Conservation (phyloP, 768 basidiomycete genomes). For the Tylopilus rubrobrunneus region DNA sequence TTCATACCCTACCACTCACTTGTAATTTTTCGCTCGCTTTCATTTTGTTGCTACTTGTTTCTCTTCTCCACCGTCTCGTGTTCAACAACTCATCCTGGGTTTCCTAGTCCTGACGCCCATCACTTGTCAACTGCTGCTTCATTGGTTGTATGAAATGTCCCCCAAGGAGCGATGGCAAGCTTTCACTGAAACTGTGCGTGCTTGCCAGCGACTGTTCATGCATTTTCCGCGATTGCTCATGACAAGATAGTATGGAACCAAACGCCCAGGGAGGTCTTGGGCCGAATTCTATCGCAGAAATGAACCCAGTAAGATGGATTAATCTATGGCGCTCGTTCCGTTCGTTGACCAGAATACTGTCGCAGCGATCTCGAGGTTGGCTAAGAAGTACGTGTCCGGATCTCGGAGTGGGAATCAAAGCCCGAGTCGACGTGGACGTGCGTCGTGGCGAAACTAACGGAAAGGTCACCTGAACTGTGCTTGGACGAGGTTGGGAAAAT, state of each 20-base stretch:
- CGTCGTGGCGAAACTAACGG: slow-evolving; percentile 21
- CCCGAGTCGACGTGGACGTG: slow-evolving; percentile 15
- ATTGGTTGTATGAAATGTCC: slow-evolving; percentile 22
- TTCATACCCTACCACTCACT: slow-evolving; percentile 29
- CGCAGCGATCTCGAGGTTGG: slow-evolving; percentile 25
- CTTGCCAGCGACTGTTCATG: neutral
- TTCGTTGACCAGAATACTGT: slow-evolving; percentile 3
- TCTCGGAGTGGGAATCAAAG: slow-evolving; percentile 7
- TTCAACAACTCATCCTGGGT: slow-evolving; percentile 19
- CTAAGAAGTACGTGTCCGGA: slow-evolving; percentile 22
- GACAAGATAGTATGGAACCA: slow-evolving; percentile 42
- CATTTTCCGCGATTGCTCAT: neutral
- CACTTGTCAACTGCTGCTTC: slow-evolving; percentile 15
- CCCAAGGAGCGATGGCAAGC: slow-evolving; percentile 51
- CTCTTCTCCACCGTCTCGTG: slow-evolving; percentile 4
- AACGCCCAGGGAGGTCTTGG: slow-evolving; percentile 55
- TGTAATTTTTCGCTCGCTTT: slow-evolving; percentile 19
- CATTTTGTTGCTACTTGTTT: neutral
- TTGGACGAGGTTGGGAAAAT: slow-evolving; percentile 19
- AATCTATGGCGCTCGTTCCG: neutral
- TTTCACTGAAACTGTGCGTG: slow-evolving; percentile 48
- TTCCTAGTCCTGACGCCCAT: slow-evolving; percentile 6
- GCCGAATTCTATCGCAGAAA: slow-evolving; percentile 54
- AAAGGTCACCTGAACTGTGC: slow-evolving; percentile 1
- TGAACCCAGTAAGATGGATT: slow-evolving; percentile 41